Conservation (phyloP, 1,284 basidiomycete genomes). For the Psilocybe mexicana region DNA sequence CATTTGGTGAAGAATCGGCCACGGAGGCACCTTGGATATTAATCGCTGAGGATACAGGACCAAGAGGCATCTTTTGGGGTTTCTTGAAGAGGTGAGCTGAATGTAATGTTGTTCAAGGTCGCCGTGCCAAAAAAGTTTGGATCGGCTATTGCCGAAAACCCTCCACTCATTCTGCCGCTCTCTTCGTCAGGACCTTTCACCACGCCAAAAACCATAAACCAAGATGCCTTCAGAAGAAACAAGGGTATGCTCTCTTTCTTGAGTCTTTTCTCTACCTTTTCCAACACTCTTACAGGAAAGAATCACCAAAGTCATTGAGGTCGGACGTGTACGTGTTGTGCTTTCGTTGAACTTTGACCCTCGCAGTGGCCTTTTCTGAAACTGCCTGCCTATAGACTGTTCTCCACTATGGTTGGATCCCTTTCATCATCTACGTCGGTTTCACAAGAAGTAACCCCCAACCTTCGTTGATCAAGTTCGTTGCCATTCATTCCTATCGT, state of each 20-base stretch:
- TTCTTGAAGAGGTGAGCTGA: constrained; percentile 4
- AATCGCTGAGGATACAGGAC: constrained; percentile 66
- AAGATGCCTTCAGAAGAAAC: constrained; percentile 85
- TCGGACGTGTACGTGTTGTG: constrained; percentile 66
- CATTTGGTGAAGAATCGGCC: constrained; percentile 32
- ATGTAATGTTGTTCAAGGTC: constrained; percentile 3
- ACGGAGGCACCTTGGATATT: constrained; percentile 51
- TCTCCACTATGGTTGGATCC: constrained; percentile 92
- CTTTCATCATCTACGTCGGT: constrained; percentile 90
- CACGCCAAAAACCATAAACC: constrained; percentile 22
- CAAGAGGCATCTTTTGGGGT: constrained; percentile 59
- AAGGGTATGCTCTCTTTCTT: constrained; percentile 49
- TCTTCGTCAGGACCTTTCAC: constrained; percentile 19
- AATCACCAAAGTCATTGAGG: constrained; percentile 75
- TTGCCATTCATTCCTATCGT: constrained; percentile 19
- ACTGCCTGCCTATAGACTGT: constrained; percentile 59
- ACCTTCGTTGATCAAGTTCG: constrained; percentile 91
- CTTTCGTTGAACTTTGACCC: background rate
- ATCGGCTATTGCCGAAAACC: constrained; percentile 37
- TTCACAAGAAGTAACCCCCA: constrained; percentile 88
- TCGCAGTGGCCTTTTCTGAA: background rate
- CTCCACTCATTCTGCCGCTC: constrained; percentile 8
- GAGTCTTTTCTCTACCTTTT: background rate
- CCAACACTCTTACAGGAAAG: constrained; percentile 56
- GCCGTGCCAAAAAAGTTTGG: constrained; percentile 22